Conservation (phyloP, 176 grass and related monocot genomes). For the Carex cristatella region DNA sequence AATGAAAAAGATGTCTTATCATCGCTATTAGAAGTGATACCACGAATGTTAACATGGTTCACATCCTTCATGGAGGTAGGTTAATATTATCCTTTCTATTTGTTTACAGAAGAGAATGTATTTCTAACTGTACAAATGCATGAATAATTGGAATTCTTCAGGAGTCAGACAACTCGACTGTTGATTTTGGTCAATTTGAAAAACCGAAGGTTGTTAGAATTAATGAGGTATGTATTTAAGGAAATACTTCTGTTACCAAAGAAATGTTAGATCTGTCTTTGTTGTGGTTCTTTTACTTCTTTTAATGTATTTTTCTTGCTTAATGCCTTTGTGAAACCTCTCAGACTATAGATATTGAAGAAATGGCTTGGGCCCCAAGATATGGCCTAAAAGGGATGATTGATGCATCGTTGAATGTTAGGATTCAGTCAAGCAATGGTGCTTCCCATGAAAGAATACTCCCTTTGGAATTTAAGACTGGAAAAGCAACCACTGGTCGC, state of each 20-base stretch:
- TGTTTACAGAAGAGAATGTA: not conserved
- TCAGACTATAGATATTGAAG: constrained; percentile 97
- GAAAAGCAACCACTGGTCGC: constrained; percentile 84
- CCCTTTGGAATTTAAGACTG: constrained; percentile 95
- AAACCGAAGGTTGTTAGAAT: constrained; percentile 48
- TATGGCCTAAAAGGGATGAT: constrained; percentile 92
- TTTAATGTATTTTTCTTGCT: constrained; percentile 23
- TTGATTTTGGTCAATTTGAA: constrained; percentile 71
- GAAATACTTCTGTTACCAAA: not conserved
- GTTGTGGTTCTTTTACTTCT: constrained; percentile 24
- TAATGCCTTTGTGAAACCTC: constrained; percentile 8
- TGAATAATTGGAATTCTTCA: constrained; percentile 28
- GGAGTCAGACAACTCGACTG: constrained; percentile 37
- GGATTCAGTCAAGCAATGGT: constrained; percentile 40
- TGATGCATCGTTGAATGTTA: constrained; percentile 75
- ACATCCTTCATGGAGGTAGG: constrained; percentile 54
- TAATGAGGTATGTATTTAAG: constrained; percentile 52
- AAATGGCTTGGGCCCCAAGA: constrained; percentile 92
- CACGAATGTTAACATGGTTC: constrained; percentile 76
- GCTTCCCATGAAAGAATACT: constrained; percentile 57
- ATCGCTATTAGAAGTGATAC: constrained; percentile 61
- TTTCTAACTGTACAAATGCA: not conserved
- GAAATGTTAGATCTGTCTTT: not conserved
- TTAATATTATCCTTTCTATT: not conserved
- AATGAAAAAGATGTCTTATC: constrained; percentile 48